phyloP scores from a whole-genome alignment of 208 protist species.

The Tritrichomonas musculus region DNA sequence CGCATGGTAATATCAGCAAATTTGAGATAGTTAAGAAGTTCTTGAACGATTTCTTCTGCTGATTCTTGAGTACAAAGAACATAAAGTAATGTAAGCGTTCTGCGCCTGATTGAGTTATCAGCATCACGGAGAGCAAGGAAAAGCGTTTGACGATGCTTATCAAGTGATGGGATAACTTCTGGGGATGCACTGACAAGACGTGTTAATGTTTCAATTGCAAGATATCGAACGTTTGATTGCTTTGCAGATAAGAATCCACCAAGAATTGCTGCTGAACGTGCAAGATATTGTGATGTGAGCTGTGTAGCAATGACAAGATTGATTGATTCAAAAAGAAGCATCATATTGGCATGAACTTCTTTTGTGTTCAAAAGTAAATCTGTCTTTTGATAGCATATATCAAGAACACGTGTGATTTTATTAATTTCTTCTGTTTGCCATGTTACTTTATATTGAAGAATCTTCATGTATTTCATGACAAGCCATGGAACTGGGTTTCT shows the following conservation, averaged over 20 bases:
- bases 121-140: constrained; percentile 62
- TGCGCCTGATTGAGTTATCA: constrained; percentile 88
- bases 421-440: not conserved
- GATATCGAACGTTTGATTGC: constrained; percentile 52
- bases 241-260: constrained; percentile 32
- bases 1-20: constrained; percentile 71
- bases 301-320: constrained; percentile 72
- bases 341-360: constrained; percentile 86
- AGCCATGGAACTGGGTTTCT: no score
- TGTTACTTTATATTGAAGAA: constrained; percentile 16
- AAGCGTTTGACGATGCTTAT: constrained; percentile 44
- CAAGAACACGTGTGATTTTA: not conserved
- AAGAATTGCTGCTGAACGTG: not conserved
- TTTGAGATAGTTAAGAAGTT: constrained; percentile 74
- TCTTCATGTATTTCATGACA: not conserved
- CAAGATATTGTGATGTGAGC: not conserved
- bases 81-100: constrained; percentile 90
- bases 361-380: constrained; percentile 61
- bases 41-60: constrained; percentile 72
- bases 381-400: constrained; percentile 26
- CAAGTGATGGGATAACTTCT: constrained; percentile 37
- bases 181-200: constrained; percentile 43
- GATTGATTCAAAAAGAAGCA: constrained; percentile 88
- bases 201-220: constrained; percentile 55
- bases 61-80: constrained; percentile 83